Evolutionary conservation across 345 rosid species (phyloP), one percentile per base, ranked within the genome.

Genomic region (Psidium guajava): DNA sequence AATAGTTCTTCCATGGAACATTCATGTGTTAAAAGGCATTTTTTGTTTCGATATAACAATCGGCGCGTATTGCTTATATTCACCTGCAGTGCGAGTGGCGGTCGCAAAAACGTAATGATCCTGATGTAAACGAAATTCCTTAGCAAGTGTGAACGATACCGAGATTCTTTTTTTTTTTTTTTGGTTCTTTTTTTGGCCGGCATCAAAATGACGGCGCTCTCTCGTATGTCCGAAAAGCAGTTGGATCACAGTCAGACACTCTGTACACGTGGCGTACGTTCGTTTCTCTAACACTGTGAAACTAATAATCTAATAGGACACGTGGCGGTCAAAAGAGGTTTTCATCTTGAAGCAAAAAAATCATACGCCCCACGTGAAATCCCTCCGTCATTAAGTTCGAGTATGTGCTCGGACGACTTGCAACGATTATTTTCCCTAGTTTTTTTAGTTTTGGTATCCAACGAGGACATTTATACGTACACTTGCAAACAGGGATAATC

Each of bases 71-170:
- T 11, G 47, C 77, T 69, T 69, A 18, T 18, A 32, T 21, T 6
- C 21, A 69, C 6, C 24, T 28, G 20, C 11, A 0, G 40, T 28
- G 11, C 21, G 0, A 28, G 40, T 5, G 25, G 0, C 6, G 0
- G 0, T 5, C 3, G 4, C 6, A 0, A 36, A 25, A 21, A 18
- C 11, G 4, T 18, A 69, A 18, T 36, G 7, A 6, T 69, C 13
- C 80, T 18, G 36, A 36, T 0, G 25, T 28, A 3, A 3, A 18
- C 21, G 42, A 69, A 36, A 36, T 69, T 36, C 18, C 47, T 36
- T 69, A 69, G 9, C 13, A 12, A 40, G 47, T 69, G 16, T 44
- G 77, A 18, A 32, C 0, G 44, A 32, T 32, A 16, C 8, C 5
- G 2, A 61, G 21, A 15, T 3, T 16, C 7, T 61, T 7, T 3